Base-by-base conservation (phyloP, 345 rosid species). In the Raphanus raphanistrum region DNA sequence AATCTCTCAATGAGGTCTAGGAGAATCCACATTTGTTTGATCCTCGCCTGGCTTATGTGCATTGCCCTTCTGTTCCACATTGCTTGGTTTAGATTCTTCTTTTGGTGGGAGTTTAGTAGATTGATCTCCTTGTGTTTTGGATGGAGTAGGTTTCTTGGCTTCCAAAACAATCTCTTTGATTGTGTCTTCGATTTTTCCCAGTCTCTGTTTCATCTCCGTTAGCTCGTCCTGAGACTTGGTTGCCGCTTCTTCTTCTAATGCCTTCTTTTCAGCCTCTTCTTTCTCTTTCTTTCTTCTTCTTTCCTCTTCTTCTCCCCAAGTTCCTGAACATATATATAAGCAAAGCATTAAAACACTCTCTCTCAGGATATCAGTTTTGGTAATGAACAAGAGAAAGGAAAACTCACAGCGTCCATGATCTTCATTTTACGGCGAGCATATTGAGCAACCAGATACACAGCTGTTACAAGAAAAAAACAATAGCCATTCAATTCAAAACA, bases 381-480 rank as follows among this genome's bases (percentile, higher is more conserved):
- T 1, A 4, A 70, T 10, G 25, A 62, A 71, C 32, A 8, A 71
- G 66, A 71, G 66, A 45, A 21, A n/a, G 28, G 35, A 38, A 15
- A 21, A 59, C 43, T 91, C 76, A 89, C 97, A 50, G 89, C 93
- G 52, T 94, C 97, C 97, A 94, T 90, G 76, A 78, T 86, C 84
- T 82, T 87, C 90, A 94, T 92, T 70, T 86, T 92, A 72, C 66
- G 84, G 38, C 93, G 91, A 78, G 97, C 93, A 81, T 90, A 92
- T 70, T 88, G 92, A 66, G 98, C 97, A 76, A 94, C 97, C 86
- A 90, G 78, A 75, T 85, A 94, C 25, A 90, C 95, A 81, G 93
- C 97, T 92, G 93, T 81, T 41, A 74, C 73, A 81, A 17, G 48
- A 25, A 67, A 52, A 61, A 6, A 21, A 21, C 21, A 21, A 21